phyloP scores from a whole-genome alignment of 1,139 yeast genomes.

The Candida albicans region DNA sequence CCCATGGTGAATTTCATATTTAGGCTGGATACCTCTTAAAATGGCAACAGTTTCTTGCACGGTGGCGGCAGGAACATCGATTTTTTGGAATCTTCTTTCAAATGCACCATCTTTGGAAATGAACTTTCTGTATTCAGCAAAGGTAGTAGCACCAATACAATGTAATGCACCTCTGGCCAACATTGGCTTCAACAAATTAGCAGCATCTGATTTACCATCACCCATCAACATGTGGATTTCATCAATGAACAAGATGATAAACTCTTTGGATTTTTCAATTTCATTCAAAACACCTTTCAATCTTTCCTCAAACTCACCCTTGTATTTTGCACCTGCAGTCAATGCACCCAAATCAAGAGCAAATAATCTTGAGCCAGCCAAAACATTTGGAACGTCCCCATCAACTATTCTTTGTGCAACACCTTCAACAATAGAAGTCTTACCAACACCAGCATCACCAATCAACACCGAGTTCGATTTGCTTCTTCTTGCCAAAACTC shows the following conservation, averaged over 20 bases:
- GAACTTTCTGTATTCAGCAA: conserved; percentile 87
- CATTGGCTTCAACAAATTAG: conserved; percentile 94
- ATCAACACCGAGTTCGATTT: conserved; percentile 94
- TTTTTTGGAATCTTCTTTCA: conserved; percentile 97
- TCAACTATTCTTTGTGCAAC: conserved; percentile 97
- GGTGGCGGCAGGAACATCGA: conserved; percentile 93
- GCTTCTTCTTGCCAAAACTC: conserved; percentile 92
- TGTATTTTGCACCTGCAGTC: conserved; percentile 97
- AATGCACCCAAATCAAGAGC: conserved; percentile 93
- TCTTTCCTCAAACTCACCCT: conserved; percentile 98
- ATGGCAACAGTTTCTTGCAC: conserved; percentile 92
- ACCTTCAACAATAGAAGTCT: conserved; percentile 96
- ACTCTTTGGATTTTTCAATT: conserved; percentile 80
- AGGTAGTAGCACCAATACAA: conserved; percentile 98
- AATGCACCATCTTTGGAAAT: conserved; percentile 98
- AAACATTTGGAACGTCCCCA: conserved; percentile 88
- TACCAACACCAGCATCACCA: conserved; percentile 99
- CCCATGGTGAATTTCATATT: conserved; percentile 97
- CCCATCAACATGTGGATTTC: conserved; percentile 99
- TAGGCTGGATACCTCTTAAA: conserved; percentile 92
- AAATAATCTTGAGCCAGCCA: conserved; percentile 76
- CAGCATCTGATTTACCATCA: conserved; percentile 92
- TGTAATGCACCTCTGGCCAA: conserved; percentile 94
- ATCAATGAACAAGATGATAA: conserved; percentile 89
- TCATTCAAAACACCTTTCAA: conserved; percentile 94